phyloP scores from a whole-genome alignment of 257 asterid species.

The Solanum chiquidenum region DNA sequence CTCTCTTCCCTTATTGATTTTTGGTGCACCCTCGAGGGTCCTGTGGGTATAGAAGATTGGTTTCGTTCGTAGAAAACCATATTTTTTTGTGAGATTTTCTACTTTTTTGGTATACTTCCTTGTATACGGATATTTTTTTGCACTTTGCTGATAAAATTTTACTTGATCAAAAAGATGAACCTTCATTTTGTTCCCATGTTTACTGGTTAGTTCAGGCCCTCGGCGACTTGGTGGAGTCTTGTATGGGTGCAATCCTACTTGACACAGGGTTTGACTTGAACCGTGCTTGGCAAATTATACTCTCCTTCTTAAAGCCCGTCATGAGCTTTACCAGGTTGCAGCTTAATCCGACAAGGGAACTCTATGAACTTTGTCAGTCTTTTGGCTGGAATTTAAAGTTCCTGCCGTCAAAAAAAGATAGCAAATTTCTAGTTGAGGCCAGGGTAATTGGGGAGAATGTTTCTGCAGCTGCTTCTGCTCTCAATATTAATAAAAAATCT shows the following conservation, averaged over 20 bases:
- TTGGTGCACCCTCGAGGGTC: neutral
- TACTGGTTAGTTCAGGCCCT: constrained; percentile 60
- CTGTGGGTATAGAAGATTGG: neutral
- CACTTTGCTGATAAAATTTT: neutral
- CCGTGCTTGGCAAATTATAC: constrained; percentile 55
- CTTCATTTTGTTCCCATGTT: constrained; percentile 13
- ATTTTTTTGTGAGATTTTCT: neutral
- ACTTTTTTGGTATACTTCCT: neutral
- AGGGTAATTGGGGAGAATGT: constrained; percentile 33
- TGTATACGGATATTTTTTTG: neutral
- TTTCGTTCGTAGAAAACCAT: neutral
- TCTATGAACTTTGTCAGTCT: constrained; percentile 73
- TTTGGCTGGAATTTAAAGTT: constrained; percentile 38
- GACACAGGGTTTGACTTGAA: constrained; percentile 74
- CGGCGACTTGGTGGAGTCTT: constrained; percentile 94
- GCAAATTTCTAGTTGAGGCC: constrained; percentile 36
- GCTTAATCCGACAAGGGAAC: constrained; percentile 59
- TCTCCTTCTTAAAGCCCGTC: constrained; percentile 59
- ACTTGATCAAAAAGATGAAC: constrained; percentile 3
- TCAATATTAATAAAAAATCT: constrained; percentile 38
- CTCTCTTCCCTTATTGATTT: neutral
- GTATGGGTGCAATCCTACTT: constrained; percentile 77
- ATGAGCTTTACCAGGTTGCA: constrained; percentile 51
- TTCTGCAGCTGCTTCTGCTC: constrained; percentile 28
- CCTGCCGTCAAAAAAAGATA: constrained; percentile 31